These are phyloP conservation scores for Thoreauomyces humboldtii DNA, from an alignment of 192 early-diverging fungal genomes.

Conservation along the genomic window DNA sequence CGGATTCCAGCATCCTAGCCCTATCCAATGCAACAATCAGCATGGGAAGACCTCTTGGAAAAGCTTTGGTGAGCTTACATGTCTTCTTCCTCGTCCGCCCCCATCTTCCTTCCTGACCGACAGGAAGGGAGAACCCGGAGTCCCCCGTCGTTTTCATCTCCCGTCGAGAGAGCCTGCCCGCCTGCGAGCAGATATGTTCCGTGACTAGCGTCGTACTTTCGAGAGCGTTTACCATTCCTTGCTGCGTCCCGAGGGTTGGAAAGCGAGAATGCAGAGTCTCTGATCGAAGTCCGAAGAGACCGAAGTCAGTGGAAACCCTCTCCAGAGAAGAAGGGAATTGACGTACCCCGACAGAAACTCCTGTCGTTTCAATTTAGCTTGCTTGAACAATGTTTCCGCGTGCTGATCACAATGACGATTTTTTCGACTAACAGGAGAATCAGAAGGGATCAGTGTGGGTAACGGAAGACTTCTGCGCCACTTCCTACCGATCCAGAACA, in stretches of 20 bases:
- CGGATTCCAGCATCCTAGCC: slow-evolving; percentile 8
- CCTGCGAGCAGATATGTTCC: slow-evolving; percentile 1
- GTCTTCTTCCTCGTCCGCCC: slow-evolving; percentile 11
- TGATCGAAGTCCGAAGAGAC: background rate
- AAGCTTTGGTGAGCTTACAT: background rate
- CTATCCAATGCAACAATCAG: background rate
- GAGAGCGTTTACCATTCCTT: background rate
- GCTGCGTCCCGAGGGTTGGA: background rate
- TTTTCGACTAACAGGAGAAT: background rate
- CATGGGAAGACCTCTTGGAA: background rate
- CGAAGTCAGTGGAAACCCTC: background rate
- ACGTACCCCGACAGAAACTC: slow-evolving; percentile 20
- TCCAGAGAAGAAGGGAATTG: background rate
- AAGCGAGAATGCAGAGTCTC: background rate
- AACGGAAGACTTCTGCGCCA: background rate
- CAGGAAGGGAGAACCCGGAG: slow-evolving; percentile 11
- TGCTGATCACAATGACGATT: slow-evolving; percentile 20
- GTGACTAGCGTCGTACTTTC: background rate
- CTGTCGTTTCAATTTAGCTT: slow-evolving; percentile 15
- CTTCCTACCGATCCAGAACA: slow-evolving; percentile 3
- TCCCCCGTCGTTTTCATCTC: background rate
- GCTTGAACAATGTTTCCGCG: slow-evolving; percentile 11
- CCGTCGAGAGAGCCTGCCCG: slow-evolving; percentile 20
- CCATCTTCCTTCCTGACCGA: background rate
- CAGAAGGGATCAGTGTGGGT: background rate